These are phyloP conservation scores for Calophaca sinica DNA, from an alignment of 306 rosid genomes.

Conservation along the genomic window DNA sequence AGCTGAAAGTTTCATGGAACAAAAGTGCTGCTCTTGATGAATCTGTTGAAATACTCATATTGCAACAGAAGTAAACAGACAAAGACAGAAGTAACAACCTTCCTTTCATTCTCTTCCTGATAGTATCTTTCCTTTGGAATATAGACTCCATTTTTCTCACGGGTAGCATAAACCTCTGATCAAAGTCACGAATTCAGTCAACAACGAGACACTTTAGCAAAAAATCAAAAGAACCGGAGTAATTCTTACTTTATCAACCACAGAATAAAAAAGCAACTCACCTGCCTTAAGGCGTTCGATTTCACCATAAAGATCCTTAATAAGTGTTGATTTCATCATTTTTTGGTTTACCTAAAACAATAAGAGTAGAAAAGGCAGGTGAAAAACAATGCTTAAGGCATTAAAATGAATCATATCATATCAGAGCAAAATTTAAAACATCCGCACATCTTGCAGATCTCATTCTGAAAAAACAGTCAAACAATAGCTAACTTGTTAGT, in stretches of 20 bases:
- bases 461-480: neutral
- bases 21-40: neutral
- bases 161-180: conserved; percentile 95
- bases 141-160: conserved; percentile 96
- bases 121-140: conserved; percentile 91
- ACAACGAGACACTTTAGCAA: neutral
- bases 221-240: neutral
- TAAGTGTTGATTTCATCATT: conserved; percentile 97
- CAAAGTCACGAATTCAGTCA: conserved; percentile 35
- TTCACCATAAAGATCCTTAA: conserved; percentile 98
- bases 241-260: neutral
- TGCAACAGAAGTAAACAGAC: neutral
- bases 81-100: conserved; percentile 55
- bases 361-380: neutral
- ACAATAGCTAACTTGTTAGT: neutral
- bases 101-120: conserved; percentile 93
- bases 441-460: too few relatives aligned
- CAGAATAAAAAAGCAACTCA: conserved; percentile 46
- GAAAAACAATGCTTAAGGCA: neutral
- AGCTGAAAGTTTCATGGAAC: neutral
- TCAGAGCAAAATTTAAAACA: neutral
- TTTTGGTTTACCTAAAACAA: conserved; percentile 82
- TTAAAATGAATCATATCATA: neutral
- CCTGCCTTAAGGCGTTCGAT: conserved; percentile 94
- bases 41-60: neutral